A percentile compares a stretch with the other conserved stretches of the same genome.
Evolutionary conservation across 768 basidiomycete genomes (phyloP).

Genomic region (Tylopilus felleus): DNA sequence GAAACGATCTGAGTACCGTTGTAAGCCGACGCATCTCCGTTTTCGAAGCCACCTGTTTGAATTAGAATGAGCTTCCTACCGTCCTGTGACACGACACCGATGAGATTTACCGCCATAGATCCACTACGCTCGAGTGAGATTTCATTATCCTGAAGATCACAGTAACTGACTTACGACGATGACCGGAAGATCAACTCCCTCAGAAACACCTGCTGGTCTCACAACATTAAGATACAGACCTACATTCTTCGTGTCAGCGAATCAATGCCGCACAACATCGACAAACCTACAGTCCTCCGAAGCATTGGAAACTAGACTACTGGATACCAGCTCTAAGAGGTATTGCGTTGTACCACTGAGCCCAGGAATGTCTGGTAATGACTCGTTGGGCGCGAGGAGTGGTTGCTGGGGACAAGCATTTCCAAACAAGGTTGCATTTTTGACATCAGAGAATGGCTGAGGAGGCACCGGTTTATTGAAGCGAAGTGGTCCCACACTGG

Average conservation of each 20-base stretch:
- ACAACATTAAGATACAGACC: conserved; percentile 23
- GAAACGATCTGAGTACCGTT: conserved; percentile 20
- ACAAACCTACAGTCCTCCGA: conserved; percentile 18
- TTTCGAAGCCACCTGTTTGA: conserved; percentile 12
- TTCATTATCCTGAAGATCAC: background rate
- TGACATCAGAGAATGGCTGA: background rate
- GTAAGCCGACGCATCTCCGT: background rate
- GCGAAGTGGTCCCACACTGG: conserved; percentile 16
- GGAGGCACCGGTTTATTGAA: conserved; percentile 15
- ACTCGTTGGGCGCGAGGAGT: background rate
- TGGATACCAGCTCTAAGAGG: background rate
- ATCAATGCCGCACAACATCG: background rate
- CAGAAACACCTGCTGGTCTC: background rate
- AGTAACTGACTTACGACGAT: conserved; percentile 14
- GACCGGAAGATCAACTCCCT: conserved; percentile 17
- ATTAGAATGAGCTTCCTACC: background rate
- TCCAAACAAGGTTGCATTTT: conserved; percentile 16
- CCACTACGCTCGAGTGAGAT: background rate
- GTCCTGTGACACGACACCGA: background rate
- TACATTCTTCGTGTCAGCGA: conserved; percentile 8
- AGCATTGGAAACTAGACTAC: background rate
- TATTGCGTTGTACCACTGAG: background rate
- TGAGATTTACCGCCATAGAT: background rate
- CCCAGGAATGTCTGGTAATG: background rate
- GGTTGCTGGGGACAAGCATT: conserved; percentile 41